These are phyloP conservation scores for Populus simonii DNA, from an alignment of 345 rosid genomes.

Conservation along the genomic window DNA sequence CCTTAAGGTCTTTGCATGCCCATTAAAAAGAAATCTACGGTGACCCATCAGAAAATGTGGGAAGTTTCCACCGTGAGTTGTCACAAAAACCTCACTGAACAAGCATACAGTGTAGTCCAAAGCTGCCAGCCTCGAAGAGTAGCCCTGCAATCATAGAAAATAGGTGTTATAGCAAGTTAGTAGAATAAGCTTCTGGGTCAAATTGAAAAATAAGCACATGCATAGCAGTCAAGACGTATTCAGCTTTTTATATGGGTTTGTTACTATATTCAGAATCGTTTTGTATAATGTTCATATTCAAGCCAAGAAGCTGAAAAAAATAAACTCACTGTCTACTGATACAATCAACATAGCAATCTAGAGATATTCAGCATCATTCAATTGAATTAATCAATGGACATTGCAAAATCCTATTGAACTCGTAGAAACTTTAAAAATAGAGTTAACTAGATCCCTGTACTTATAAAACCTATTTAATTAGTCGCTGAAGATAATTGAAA, in stretches of 20 bases:
- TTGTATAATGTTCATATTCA: neutral
- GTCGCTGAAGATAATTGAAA: neutral
- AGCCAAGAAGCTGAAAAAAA: neutral
- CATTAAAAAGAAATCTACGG: slow-evolving; percentile 73
- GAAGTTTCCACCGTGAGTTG: slow-evolving; percentile 95
- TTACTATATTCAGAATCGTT: neutral
- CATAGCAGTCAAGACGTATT: neutral
- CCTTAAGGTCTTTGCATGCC: slow-evolving; percentile 83
- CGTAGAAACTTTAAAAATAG: neutral
- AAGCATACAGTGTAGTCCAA: slow-evolving; percentile 85
- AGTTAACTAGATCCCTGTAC: neutral
- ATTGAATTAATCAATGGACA: neutral
- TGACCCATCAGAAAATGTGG: slow-evolving; percentile 98
- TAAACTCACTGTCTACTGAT: too few species aligned
- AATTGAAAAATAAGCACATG: neutral
- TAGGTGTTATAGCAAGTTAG: slow-evolving; percentile 3
- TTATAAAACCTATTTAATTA: neutral
- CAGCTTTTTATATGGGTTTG: neutral
- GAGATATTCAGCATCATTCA: neutral
- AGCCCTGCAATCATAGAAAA: slow-evolving; percentile 45
- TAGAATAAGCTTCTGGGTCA: neutral
- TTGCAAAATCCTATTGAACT: neutral
- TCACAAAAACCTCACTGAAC: slow-evolving; percentile 83
- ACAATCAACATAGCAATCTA: neutral
- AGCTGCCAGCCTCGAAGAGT: slow-evolving; percentile 94